phyloP scores from a whole-genome alignment of 2,329 filamentous ascomycete species.

The Sarocladium strictum region DNA sequence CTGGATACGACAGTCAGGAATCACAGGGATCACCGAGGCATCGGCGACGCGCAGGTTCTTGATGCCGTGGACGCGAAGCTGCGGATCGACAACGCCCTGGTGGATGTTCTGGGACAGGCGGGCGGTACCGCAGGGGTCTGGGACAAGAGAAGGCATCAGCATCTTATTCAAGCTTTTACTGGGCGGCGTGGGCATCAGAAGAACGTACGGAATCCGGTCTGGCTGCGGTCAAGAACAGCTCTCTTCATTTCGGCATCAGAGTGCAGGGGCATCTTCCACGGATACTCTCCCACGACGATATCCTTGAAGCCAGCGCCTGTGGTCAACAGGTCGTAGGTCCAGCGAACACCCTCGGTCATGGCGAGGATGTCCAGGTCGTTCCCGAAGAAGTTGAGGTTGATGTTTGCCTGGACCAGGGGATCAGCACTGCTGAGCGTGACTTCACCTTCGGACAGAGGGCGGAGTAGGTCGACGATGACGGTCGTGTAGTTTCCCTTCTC shows the following conservation, averaged over 20 bases:
- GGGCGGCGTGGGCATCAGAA: too few relatives aligned
- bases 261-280: conserved; percentile 53
- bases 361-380: conserved; percentile 51
- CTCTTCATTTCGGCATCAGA: conserved; percentile 51
- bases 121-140: conserved; percentile 47
- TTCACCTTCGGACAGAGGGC: conserved; percentile 33
- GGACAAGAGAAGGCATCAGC: too few relatives aligned
- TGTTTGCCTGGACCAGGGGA: conserved; percentile 51
- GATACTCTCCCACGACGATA: conserved; percentile 47
- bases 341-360: conserved; percentile 52
- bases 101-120: conserved; percentile 45
- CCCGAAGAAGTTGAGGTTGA: conserved; percentile 55
- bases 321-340: conserved; percentile 50
- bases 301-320: conserved; percentile 52
- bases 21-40: conserved; percentile 50
- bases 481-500: conserved; percentile 45
- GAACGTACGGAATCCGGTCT: conserved; percentile 48
- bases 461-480: conserved; percentile 44
- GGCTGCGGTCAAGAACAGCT: conserved; percentile 49
- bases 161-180: too few relatives aligned
- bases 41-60: conserved; percentile 49
- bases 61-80: conserved; percentile 47
- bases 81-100: conserved; percentile 46
- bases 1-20: conserved; percentile 51
- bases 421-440: conserved; percentile 51